Percentiles rank a stretch among this genome's conserved stretches.
Conservation (phyloP, 371 early-diverging fungal genomes). For the Lichtheimia ornata region DNA sequence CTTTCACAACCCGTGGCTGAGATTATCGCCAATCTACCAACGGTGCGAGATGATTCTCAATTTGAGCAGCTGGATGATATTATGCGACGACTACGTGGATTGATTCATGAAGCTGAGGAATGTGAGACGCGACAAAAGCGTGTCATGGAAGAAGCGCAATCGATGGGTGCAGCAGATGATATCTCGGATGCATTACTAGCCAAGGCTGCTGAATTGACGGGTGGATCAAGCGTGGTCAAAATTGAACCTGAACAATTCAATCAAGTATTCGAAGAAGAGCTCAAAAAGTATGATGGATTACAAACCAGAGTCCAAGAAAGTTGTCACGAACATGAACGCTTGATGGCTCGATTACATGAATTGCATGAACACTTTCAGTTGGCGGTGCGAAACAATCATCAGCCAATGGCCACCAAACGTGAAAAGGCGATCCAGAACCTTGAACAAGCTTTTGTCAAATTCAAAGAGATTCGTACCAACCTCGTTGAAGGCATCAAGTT, state of each 20-base stretch:
- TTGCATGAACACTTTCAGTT: slow-evolving; percentile 64
- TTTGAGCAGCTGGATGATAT: slow-evolving; percentile 9
- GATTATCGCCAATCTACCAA: slow-evolving; percentile 24
- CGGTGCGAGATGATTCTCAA: slow-evolving; percentile 18
- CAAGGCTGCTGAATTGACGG: slow-evolving; percentile 45
- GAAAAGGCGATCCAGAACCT: slow-evolving; percentile 71
- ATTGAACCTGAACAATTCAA: slow-evolving; percentile 77
- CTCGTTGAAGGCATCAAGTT: slow-evolving; percentile 77
- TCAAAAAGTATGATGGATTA: slow-evolving; percentile 68
- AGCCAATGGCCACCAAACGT: slow-evolving; percentile 54
- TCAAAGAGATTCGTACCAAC: slow-evolving; percentile 65
- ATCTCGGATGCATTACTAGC: slow-evolving; percentile 49
- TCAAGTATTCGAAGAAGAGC: slow-evolving; percentile 59
- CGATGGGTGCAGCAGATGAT: slow-evolving; percentile 68
- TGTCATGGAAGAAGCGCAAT: slow-evolving; percentile 58
- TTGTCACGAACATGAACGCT: slow-evolving; percentile 56
- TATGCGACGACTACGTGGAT: slow-evolving; percentile 11
- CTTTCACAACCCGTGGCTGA: slow-evolving; percentile 42
- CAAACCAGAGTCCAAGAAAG: slow-evolving; percentile 46
- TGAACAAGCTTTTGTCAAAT: slow-evolving; percentile 67
- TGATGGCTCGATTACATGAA: slow-evolving; percentile 53
- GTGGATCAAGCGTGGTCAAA: slow-evolving; percentile 61
- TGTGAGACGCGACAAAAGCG: slow-evolving; percentile 48
- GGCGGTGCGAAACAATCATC: slow-evolving; percentile 39
- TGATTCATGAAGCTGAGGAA: slow-evolving; percentile 22